Evolutionary conservation across 768 basidiomycete species (phyloP).

Genomic region (Boletus edulis): DNA sequence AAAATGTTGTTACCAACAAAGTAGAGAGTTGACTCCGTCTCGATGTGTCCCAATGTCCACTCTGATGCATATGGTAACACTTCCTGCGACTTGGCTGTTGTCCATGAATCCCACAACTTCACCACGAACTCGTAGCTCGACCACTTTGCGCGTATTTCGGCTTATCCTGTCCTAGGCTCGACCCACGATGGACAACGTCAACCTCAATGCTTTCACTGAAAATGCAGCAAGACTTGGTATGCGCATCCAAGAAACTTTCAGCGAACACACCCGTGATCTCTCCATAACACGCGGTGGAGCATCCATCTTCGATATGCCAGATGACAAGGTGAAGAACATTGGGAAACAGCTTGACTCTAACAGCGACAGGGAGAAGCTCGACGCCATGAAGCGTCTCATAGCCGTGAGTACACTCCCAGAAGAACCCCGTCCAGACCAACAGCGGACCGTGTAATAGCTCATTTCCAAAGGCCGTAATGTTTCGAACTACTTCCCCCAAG

Average conservation of each 20-base stretch:
- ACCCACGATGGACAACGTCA: constrained; percentile 33
- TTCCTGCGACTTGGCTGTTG: too few species aligned
- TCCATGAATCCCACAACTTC: constrained; percentile 5
- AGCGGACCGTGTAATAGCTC: constrained; percentile 47
- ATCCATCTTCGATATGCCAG: constrained; percentile 62
- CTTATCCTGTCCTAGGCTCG: background rate
- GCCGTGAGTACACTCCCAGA: constrained; percentile 57
- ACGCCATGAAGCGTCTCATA: constrained; percentile 93
- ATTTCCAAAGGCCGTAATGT: constrained; percentile 92
- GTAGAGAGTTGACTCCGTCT: constrained; percentile 2
- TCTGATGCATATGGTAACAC: background rate
- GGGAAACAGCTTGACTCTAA: constrained; percentile 83
- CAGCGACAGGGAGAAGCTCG: constrained; percentile 86
- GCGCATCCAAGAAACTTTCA: constrained; percentile 80
- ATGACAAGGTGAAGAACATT: constrained; percentile 84
- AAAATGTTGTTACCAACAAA: background rate
- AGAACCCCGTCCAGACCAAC: background rate
- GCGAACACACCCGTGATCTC: constrained; percentile 77
- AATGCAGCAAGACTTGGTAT: constrained; percentile 82
- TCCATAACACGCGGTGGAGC: constrained; percentile 53
- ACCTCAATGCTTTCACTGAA: constrained; percentile 53
- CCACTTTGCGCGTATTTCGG: background rate
- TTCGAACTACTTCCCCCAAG: constrained; percentile 91
- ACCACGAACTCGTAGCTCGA: background rate
- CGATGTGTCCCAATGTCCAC: background rate